Evolutionary conservation across 1,284 basidiomycete species (phyloP), one percentile per base, ranked within the genome.

Genomic region (Sporisorium scitamineum): DNA sequence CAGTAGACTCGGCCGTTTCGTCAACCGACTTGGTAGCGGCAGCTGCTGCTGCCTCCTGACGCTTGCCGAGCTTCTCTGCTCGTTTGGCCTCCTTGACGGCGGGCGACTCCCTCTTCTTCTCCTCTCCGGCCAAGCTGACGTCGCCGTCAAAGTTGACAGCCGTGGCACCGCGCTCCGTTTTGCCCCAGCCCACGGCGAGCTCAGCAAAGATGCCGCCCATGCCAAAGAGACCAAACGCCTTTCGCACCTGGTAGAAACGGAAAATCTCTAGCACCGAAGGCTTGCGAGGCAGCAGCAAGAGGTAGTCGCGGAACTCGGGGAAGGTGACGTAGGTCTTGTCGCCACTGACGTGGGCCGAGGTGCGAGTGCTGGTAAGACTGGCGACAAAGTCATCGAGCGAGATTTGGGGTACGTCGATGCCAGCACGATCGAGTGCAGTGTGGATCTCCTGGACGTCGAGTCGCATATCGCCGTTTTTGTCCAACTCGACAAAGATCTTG

Each of bases 261-360:
- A 80, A 84, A 62, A 85, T 84, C 66, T 85, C 84, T 13, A 72
- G 50, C 20, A 84, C 79, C 13, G 75, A 76, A 1, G 84, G 81
- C 39, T 81, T 83, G 53, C 83, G 65, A 7, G 84, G 83, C 22
- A 85, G 62, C 13, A 85, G 76, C 42, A 85, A 56, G 18, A 85
- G 67, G 27, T 85, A 85, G 62, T 85, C 84, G 31, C 84, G 70
- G 50, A 85, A 85, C 61, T 85, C 80, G 22, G 84, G 84, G 59
- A 81, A 85, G 24, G 80, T 80, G 53, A 85, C 76, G 20, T 77
- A 82, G 18, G 69, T 50, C 48, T 61, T 74, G 9, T 69, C 60
- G 31, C 61, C 64, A 34, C 54, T 62, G 22, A 48, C 50, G 41
- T 65, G 58, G 26, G 61, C 55, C 39, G 54, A 61, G 24, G 55